These are phyloP conservation scores for Cryoendolithus antarcticus DNA, from an alignment of 2,329 filamentous ascomycete species.

Conservation along the genomic window DNA sequence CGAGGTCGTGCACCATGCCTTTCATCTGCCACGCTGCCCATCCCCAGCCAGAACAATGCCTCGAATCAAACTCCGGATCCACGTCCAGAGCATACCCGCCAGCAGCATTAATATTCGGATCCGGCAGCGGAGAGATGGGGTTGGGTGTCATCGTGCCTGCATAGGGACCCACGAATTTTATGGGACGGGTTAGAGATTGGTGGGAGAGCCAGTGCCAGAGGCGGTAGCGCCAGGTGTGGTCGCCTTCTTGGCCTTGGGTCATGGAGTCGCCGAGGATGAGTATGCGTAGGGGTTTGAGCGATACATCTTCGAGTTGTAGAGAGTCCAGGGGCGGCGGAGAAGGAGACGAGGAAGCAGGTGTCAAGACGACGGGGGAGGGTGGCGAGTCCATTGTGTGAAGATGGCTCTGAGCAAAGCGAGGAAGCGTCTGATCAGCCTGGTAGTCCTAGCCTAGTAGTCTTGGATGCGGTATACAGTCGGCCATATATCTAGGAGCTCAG, in stretches of 20 bases:
- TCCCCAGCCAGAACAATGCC: conserved; percentile 26
- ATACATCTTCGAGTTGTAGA: too few species aligned
- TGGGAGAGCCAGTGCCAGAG: conserved; percentile 29
- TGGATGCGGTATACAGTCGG: too few species aligned
- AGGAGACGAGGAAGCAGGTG: too few species aligned
- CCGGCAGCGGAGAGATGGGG: conserved; percentile 6
- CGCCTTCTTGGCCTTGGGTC: conserved; percentile 23
- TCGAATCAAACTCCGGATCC: conserved; percentile 14
- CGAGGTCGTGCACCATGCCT: conserved; percentile 16
- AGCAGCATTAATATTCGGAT: conserved; percentile 2
- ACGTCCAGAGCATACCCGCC: conserved; percentile 24
- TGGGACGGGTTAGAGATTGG: conserved; percentile 9
- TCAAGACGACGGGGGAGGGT: too few species aligned
- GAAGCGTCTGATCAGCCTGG: too few species aligned
- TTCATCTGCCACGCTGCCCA: conserved; percentile 22
- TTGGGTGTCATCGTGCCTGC: conserved; percentile 20
- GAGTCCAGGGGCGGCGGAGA: too few species aligned
- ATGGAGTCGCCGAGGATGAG: conserved; percentile 15
- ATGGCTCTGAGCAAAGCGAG: too few species aligned
- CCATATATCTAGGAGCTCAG: too few species aligned
- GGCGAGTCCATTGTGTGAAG: too few species aligned
- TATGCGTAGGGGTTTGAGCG: background rate
- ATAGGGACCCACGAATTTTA: conserved; percentile 27
- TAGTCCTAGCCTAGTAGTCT: too few species aligned
- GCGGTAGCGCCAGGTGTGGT: conserved; percentile 33